These are phyloP conservation scores for Lactarius hatsudake DNA, from an alignment of 768 basidiomycete genomes.

Conservation along the genomic window DNA sequence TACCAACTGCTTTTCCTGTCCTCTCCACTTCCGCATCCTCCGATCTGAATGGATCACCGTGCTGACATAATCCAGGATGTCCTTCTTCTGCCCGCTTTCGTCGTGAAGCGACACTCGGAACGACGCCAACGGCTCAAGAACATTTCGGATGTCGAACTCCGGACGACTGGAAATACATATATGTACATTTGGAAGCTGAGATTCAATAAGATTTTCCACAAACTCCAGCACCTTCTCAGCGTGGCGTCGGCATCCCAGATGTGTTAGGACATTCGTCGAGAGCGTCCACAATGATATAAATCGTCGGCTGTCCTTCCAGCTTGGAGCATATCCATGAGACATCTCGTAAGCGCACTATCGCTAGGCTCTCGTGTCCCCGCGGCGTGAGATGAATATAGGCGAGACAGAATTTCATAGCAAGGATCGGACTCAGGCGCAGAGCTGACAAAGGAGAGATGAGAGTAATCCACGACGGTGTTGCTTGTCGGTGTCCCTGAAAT, in stretches of 20 bases:
- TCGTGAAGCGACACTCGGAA: background rate
- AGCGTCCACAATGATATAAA: background rate
- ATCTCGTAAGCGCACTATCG: background rate
- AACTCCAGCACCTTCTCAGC: background rate
- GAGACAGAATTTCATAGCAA: background rate
- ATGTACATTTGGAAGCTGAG: background rate
- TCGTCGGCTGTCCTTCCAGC: background rate
- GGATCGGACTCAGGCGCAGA: background rate
- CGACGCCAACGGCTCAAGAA: background rate
- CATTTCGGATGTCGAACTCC: background rate
- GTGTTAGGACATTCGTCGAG: background rate
- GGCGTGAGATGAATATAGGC: background rate
- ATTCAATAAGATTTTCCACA: background rate
- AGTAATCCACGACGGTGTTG: background rate
- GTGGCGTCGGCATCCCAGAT: background rate
- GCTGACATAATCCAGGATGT: background rate
- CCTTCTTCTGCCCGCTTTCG: background rate
- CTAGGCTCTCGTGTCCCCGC: background rate
- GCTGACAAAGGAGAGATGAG: background rate
- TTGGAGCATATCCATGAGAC: background rate
- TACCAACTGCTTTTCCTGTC: background rate
- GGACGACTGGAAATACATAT: background rate
- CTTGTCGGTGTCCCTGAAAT: background rate
- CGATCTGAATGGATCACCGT: background rate
- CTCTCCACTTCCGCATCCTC: slow-evolving; percentile 2